phyloP scores from a whole-genome alignment of 208 protist species.

The Leishmania guyanensis region DNA sequence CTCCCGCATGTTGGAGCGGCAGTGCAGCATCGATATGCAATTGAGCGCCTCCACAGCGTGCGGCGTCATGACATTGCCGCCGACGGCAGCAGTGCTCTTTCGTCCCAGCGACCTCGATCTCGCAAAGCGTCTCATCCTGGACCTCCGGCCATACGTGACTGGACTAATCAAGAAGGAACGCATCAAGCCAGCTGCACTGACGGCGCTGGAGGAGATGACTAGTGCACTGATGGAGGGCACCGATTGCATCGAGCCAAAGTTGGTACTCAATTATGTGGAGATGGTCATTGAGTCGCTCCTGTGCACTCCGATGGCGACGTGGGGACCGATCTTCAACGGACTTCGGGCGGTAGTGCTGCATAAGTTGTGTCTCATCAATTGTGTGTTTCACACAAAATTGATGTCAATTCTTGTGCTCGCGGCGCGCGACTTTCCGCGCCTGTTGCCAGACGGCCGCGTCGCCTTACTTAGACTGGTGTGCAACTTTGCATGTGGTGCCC shows the following conservation, averaged over 20 bases:
- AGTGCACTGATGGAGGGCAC: constrained; percentile 31
- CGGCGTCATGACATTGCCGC: constrained; percentile 49
- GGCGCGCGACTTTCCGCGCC: constrained; percentile 51
- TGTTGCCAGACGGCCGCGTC: constrained; percentile 62
- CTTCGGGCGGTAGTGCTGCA: constrained; percentile 76
- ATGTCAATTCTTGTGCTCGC: constrained; percentile 48
- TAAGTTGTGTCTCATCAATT: constrained; percentile 44
- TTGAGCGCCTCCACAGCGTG: constrained; percentile 38
- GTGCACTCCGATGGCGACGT: constrained; percentile 43
- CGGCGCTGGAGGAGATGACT: constrained; percentile 25
- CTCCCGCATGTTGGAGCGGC: constrained; percentile 42
- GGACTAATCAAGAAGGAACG: constrained; percentile 37
- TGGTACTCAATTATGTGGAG: constrained; percentile 52
- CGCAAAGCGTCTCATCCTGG: constrained; percentile 27
- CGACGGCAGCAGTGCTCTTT: constrained; percentile 59
- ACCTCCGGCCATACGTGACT: constrained; percentile 47
- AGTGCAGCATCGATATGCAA: constrained; percentile 40
- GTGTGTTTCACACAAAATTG: constrained; percentile 55
- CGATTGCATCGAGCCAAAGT: constrained; percentile 39
- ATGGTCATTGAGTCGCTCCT: constrained; percentile 44
- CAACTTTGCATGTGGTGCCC: constrained; percentile 55
- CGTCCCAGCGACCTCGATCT: constrained; percentile 34
- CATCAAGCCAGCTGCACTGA: constrained; percentile 32
- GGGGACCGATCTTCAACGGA: constrained; percentile 76
- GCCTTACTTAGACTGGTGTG: constrained; percentile 71